A percentile compares a stretch with the other conserved stretches of the same genome.
Conservation (phyloP, 1,284 basidiomycete genomes). For the Austropuccinia psidii region DNA sequence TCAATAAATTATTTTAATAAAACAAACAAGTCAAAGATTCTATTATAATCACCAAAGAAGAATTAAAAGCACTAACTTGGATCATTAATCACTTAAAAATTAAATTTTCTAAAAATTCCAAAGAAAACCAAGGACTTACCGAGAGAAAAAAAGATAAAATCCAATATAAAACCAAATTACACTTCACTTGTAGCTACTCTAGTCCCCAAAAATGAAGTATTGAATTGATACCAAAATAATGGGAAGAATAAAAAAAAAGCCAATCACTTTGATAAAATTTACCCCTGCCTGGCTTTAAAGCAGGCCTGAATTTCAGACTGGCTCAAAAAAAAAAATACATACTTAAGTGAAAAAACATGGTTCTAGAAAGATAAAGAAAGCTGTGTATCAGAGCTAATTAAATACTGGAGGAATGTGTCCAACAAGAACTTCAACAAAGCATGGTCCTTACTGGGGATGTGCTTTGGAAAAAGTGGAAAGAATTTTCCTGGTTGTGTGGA, state of each 20-base stretch:
- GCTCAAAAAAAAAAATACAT: conserved; percentile 15
- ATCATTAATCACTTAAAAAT: too few relatives aligned
- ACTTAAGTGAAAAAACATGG: neutral
- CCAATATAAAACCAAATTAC: too few relatives aligned
- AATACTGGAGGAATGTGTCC: neutral
- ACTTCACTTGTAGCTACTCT: too few relatives aligned
- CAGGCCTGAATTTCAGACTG: conserved; percentile 27
- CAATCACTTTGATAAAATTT: conserved; percentile 29
- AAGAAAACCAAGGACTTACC: too few relatives aligned
- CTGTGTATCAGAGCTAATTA: neutral
- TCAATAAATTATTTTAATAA: too few relatives aligned
- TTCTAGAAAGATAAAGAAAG: neutral
- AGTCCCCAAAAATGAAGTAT: conserved; percentile 22
- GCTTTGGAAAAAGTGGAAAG: conserved; percentile 6
- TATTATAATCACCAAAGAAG: too few relatives aligned
- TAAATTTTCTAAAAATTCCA: too few relatives aligned
- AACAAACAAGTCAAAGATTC: too few relatives aligned
- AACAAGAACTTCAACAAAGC: neutral
- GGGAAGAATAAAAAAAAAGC: conserved; percentile 21
- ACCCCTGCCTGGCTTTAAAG: conserved; percentile 21
- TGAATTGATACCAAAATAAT: conserved; percentile 25
- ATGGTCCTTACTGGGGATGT: neutral
- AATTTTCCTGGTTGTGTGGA: neutral
- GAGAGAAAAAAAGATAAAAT: too few relatives aligned
- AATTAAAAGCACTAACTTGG: too few relatives aligned